Evolutionary conservation across 1,284 basidiomycete species (phyloP).

Genomic region (Mycena citricolor): DNA sequence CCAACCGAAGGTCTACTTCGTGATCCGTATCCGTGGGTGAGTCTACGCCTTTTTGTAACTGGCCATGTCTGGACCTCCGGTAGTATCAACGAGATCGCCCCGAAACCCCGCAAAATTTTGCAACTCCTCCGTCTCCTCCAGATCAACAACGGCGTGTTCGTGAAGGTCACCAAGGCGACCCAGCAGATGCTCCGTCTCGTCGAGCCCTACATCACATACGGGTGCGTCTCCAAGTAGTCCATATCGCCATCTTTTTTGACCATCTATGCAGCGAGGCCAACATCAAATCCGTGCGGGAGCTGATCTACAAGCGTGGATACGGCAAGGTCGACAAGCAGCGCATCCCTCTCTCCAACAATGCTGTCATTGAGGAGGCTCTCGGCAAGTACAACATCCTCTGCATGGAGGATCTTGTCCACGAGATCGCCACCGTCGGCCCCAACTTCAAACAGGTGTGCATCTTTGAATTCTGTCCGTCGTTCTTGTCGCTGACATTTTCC

Average conservation of each 20-base stretch:
- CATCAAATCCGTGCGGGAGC: slow-evolving; percentile 94
- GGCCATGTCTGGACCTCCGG: background rate
- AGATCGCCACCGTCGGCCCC: slow-evolving; percentile 93
- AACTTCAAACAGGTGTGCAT: slow-evolving; percentile 94
- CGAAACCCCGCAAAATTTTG: slow-evolving; percentile 98
- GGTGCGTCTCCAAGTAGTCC: slow-evolving; percentile 48
- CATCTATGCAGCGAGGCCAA: slow-evolving; percentile 72
- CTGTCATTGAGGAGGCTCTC: slow-evolving; percentile 89
- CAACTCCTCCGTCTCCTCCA: slow-evolving; percentile 98
- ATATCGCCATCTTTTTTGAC: slow-evolving; percentile 2
- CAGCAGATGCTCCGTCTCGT: slow-evolving; percentile 98
- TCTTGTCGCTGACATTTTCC: slow-evolving; percentile 3
- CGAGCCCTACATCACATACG: slow-evolving; percentile 96
- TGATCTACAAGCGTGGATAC: slow-evolving; percentile 99
- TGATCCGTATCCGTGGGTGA: slow-evolving; percentile 93
- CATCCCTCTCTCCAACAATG: slow-evolving; percentile 93
- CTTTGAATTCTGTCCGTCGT: background rate
- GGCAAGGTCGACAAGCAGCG: slow-evolving; percentile 98
- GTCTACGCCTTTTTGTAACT: slow-evolving; percentile 32
- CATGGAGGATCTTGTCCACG: slow-evolving; percentile 97
- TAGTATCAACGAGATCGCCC: slow-evolving; percentile 99
- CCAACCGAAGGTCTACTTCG: slow-evolving; percentile 97
- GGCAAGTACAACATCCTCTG: slow-evolving; percentile 97
- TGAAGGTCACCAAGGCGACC: slow-evolving; percentile 96
- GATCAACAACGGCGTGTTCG: slow-evolving; percentile 99